Conservation (phyloP, 2,329 filamentous ascomycete species). For the Aspergillus floridensis region DNA sequence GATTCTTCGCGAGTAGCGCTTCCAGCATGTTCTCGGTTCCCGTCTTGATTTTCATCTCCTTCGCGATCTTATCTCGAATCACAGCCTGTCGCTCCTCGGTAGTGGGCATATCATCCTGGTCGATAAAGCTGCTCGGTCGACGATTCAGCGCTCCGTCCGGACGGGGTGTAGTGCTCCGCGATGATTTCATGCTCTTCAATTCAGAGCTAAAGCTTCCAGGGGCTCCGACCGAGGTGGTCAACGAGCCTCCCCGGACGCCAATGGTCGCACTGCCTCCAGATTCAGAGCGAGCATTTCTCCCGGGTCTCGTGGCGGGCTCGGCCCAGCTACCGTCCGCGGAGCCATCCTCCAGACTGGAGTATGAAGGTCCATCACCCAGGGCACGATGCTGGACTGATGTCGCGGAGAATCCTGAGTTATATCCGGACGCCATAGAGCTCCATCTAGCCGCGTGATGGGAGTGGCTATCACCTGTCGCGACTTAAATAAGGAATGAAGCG, state of each 20-base stretch:
- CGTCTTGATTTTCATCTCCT: constrained; percentile 96
- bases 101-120: constrained; percentile 60
- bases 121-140: constrained; percentile 46
- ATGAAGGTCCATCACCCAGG: constrained; percentile 37
- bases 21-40: constrained; percentile 98
- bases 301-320: constrained; percentile 31
- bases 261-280: constrained; percentile 61
- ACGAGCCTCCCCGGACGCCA: constrained; percentile 62
- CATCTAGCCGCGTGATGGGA: constrained; percentile 38
- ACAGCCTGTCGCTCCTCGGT: constrained; percentile 72
- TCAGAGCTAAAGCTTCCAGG: constrained; percentile 88
- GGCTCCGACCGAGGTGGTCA: constrained; percentile 67
- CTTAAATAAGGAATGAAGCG: constrained; percentile 21
- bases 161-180: constrained; percentile 60
- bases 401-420: constrained; percentile 42
- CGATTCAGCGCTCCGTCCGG: constrained; percentile 57
- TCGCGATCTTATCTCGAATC: constrained; percentile 81
- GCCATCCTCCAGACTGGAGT: constrained; percentile 39
- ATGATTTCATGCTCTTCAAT: constrained; percentile 65
- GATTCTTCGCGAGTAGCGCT: constrained; percentile 88
- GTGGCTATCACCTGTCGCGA: constrained; percentile 37
- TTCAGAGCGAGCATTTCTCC: constrained; percentile 50
- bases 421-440: constrained; percentile 47
- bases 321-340: constrained; percentile 41
- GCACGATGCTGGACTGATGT: constrained; percentile 42